These are phyloP conservation scores for Eimeria praecox DNA, from an alignment of 169 alveolate genomes.

Conservation along the genomic window DNA sequence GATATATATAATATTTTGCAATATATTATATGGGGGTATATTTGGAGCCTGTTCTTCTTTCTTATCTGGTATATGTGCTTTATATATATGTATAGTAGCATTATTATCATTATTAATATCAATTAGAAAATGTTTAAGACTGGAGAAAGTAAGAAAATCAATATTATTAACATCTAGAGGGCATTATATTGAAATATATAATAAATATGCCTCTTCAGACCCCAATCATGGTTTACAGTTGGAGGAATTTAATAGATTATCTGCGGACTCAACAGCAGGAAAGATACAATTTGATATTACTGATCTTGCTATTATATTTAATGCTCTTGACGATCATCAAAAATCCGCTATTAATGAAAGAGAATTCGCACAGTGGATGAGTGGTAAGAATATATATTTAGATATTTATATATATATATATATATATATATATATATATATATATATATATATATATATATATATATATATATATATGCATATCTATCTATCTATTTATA, in stretches of 20 bases:
- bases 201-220: conserved; percentile 93
- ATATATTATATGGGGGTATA: too few relatives aligned
- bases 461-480: too few relatives aligned
- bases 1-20: conserved; percentile 68
- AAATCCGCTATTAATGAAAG: conserved; percentile 94
- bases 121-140: conserved; percentile 91
- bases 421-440: too few relatives aligned
- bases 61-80: conserved; percentile 85
- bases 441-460: too few relatives aligned
- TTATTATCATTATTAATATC: conserved; percentile 92
- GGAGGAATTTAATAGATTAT: conserved; percentile 93
- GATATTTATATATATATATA: not conserved
- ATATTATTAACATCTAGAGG: conserved; percentile 90
- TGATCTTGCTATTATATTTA: conserved; percentile 92
- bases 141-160: conserved; percentile 91
- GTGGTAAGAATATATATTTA: conserved; percentile 82
- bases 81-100: conserved; percentile 88
- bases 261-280: conserved; percentile 94
- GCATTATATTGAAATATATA: conserved; percentile 91
- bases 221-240: conserved; percentile 96
- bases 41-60: too few relatives aligned
- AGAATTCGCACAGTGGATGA: conserved; percentile 94
- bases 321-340: conserved; percentile 94
- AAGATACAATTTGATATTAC: conserved; percentile 92
- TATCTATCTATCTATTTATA: too few relatives aligned